These are phyloP conservation scores for Syncephalastrum contaminatum DNA, from an alignment of 371 early-diverging fungal species.

Conservation along the genomic window DNA sequence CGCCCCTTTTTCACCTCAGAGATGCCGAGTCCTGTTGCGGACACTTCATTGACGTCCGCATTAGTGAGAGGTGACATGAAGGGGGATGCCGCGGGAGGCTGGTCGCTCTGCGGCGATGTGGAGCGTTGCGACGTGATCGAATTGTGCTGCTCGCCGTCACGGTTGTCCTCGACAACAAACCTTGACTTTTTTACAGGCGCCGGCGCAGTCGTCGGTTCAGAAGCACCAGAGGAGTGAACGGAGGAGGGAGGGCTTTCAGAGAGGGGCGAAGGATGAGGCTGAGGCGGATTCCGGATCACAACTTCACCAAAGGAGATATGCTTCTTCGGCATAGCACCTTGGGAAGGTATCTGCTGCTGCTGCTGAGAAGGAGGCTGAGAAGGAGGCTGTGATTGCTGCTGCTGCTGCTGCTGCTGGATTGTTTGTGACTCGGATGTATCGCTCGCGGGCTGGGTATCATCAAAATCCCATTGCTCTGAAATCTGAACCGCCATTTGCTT, in stretches of 20 bases:
- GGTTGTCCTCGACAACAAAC: conserved; percentile 51
- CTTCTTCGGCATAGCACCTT: conserved; percentile 16
- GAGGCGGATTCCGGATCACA: conserved; percentile 33
- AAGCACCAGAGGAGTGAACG: conserved; percentile 7
- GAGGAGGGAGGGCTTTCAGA: conserved; percentile 6
- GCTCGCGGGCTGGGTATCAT: conserved; percentile 22
- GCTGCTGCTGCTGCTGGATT: too few relatives aligned
- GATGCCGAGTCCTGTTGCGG: conserved; percentile 11
- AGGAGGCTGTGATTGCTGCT: too few relatives aligned
- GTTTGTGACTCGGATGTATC: too few relatives aligned
- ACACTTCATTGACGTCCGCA: conserved; percentile 6
- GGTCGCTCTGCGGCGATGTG: conserved; percentile 3
- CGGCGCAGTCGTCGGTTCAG: conserved; percentile 7
- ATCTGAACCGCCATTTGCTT: conserved; percentile 30
- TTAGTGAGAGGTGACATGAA: conserved; percentile 8
- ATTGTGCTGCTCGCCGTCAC: conserved; percentile 9
- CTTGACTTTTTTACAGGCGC: conserved; percentile 44
- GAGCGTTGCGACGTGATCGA: conserved; percentile 10
- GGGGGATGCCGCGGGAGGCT: conserved; percentile 11
- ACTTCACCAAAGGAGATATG: conserved; percentile 53
- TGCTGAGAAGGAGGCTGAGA: too few relatives aligned
- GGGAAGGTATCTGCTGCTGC: too few relatives aligned
- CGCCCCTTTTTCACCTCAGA: conserved; percentile 60
- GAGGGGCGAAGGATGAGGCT: conserved; percentile 6
- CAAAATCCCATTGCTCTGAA: conserved; percentile 47